Conservation (phyloP, 805 yeast species). For the Teunomyces cretensis region DNA sequence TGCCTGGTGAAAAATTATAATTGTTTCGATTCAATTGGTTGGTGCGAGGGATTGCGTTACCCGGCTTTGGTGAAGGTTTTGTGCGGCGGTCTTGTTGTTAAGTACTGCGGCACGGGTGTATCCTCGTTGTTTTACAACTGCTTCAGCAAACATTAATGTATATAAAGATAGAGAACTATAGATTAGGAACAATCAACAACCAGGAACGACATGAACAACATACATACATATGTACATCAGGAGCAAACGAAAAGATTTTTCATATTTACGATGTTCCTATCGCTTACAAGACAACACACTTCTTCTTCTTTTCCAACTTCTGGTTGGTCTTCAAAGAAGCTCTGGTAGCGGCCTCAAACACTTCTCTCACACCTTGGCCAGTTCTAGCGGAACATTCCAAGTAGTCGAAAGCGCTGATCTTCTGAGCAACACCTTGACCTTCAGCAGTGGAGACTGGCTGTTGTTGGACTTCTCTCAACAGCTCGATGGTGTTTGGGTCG, state of each 20-base stretch:
- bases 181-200: conserved; percentile 1
- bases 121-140: too few species aligned
- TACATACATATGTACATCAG: not conserved
- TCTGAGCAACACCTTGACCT: conserved; percentile 28
- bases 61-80: not conserved
- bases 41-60: not conserved
- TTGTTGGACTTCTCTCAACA: conserved; percentile 22
- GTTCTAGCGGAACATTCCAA: conserved; percentile 38
- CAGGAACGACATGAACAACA: not conserved
- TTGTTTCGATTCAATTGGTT: conserved; percentile 4
- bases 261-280: not conserved
- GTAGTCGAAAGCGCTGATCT: conserved; percentile 30
- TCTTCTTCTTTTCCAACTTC: conserved; percentile 29
- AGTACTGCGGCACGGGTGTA: not conserved
- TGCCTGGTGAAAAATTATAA: not conserved
- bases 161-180: not conserved
- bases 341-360: conserved; percentile 29
- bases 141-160: conserved; percentile 2
- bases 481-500: conserved; percentile 26
- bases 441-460: conserved; percentile 25
- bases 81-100: not conserved
- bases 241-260: not conserved
- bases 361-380: conserved; percentile 31
- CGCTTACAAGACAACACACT: conserved; percentile 27
- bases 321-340: conserved; percentile 30